Evolutionary conservation across 2,329 filamentous ascomycete species (phyloP).

Genomic region (Aspergillus luchuensis): DNA sequence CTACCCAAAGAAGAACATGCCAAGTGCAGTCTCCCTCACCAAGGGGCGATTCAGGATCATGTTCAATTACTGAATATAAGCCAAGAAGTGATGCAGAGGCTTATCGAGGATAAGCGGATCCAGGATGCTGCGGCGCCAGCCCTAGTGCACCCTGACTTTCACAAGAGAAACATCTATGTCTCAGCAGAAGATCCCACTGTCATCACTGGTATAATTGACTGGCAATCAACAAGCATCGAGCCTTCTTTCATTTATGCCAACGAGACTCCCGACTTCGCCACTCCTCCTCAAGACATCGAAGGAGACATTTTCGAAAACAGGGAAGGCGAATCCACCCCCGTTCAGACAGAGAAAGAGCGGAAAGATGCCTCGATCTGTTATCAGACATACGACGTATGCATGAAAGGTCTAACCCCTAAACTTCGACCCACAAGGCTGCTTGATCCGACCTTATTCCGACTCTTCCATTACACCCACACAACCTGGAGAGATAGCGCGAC

Average conservation of each 20-base stretch:
- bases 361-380: conserved; percentile 33
- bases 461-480: conserved; percentile 35
- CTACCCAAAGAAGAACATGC: conserved; percentile 16
- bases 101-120: conserved; percentile 26
- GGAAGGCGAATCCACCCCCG: conserved; percentile 9
- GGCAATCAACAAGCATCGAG: conserved; percentile 36
- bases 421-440: conserved; percentile 29
- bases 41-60: conserved; percentile 23
- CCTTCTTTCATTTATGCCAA: conserved; percentile 35
- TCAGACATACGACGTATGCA: conserved; percentile 33
- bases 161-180: conserved; percentile 39
- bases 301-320: conserved; percentile 17
- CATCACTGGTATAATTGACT: conserved; percentile 38
- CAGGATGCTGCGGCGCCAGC: conserved; percentile 22
- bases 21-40: conserved; percentile 15
- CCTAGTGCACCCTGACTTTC: conserved; percentile 34
- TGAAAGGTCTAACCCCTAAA: conserved; percentile 28
- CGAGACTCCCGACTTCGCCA: conserved; percentile 33
- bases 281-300: conserved; percentile 16
- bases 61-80: conserved; percentile 17
- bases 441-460: conserved; percentile 31
- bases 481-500: conserved; percentile 32
- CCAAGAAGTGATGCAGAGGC: conserved; percentile 24
- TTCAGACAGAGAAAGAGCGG: conserved; percentile 15
- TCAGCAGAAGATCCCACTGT: conserved; percentile 31